phyloP scores from a whole-genome alignment of 2,329 filamentous ascomycete genomes.

The Aspergillus floridensis region DNA sequence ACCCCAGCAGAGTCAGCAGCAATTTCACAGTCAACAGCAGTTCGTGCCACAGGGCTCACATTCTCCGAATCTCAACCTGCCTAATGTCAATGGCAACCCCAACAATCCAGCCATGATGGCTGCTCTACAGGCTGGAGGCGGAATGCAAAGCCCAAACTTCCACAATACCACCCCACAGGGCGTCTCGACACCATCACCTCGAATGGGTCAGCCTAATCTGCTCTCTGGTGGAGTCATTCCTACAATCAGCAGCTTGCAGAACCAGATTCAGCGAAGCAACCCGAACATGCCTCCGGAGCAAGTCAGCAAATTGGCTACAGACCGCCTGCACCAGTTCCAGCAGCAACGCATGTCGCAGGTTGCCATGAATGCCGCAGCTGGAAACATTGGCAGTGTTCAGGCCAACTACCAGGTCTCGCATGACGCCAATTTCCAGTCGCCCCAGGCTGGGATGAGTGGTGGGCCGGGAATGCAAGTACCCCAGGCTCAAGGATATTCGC shows the following conservation, averaged over 20 bases:
- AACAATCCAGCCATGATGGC: conserved; percentile 47
- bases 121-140: conserved; percentile 43
- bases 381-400: conserved; percentile 43
- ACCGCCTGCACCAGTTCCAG: conserved; percentile 49
- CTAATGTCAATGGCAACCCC: conserved; percentile 39
- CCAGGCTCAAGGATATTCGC: conserved; percentile 52
- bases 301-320: conserved; percentile 52
- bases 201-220: conserved; percentile 48
- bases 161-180: conserved; percentile 39
- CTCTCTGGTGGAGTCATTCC: conserved; percentile 55
- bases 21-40: conserved; percentile 41
- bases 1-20: conserved; percentile 29
- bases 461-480: conserved; percentile 43
- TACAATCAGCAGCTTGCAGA: conserved; percentile 53
- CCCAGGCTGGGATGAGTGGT: conserved; percentile 36
- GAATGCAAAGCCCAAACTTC: conserved; percentile 46
- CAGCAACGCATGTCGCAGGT: conserved; percentile 51
- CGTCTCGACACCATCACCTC: conserved; percentile 47
- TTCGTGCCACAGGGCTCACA: conserved; percentile 42
- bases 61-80: conserved; percentile 47
- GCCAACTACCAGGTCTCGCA: conserved; percentile 41
- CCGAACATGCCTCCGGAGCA: conserved; percentile 55
- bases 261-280: conserved; percentile 51
- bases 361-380: conserved; percentile 52
- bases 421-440: conserved; percentile 37